Evolutionary conservation across 305 asterid species (phyloP).

Genomic region (Ilex paraguariensis): DNA sequence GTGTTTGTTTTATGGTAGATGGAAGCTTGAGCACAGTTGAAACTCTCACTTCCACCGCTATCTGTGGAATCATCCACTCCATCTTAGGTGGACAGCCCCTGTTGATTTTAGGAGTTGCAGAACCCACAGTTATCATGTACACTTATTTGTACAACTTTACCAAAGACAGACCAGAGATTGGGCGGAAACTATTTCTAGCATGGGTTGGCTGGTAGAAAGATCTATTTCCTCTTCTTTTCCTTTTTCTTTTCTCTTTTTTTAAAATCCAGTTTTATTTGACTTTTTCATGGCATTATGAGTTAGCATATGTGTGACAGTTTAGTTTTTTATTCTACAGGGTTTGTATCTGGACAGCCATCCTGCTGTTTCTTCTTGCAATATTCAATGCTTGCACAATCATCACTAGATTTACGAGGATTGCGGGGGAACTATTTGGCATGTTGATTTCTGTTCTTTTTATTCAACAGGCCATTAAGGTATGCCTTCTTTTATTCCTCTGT

Average conservation of each 20-base stretch:
- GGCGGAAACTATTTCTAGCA: conserved; percentile 63
- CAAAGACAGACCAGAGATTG: conserved; percentile 44
- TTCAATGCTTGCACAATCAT: conserved; percentile 74
- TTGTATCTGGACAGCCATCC: conserved; percentile 80
- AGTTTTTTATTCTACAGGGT: conserved; percentile 45
- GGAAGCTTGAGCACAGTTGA: conserved; percentile 81
- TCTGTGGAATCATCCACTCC: conserved; percentile 80
- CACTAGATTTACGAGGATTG: conserved; percentile 77
- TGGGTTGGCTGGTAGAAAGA: conserved; percentile 84
- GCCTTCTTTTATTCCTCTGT: background rate
- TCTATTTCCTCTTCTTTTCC: conserved; percentile 10
- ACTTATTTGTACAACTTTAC: conserved; percentile 65
- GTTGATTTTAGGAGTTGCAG: conserved; percentile 88
- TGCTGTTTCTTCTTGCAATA: conserved; percentile 70
- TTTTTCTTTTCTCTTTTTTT: background rate
- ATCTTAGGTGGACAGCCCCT: conserved; percentile 87
- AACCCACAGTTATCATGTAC: conserved; percentile 91
- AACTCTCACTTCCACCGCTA: conserved; percentile 81
- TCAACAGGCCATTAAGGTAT: conserved; percentile 86
- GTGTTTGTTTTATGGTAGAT: conserved; percentile 29
- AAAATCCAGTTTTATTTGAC: background rate
- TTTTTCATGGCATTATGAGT: background rate
- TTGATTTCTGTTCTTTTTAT: conserved; percentile 77
- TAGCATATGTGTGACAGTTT: background rate
- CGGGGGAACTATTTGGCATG: conserved; percentile 96